These are phyloP conservation scores for Aureobasidium subglaciale DNA, from an alignment of 2,329 filamentous ascomycete species.

Conservation along the genomic window DNA sequence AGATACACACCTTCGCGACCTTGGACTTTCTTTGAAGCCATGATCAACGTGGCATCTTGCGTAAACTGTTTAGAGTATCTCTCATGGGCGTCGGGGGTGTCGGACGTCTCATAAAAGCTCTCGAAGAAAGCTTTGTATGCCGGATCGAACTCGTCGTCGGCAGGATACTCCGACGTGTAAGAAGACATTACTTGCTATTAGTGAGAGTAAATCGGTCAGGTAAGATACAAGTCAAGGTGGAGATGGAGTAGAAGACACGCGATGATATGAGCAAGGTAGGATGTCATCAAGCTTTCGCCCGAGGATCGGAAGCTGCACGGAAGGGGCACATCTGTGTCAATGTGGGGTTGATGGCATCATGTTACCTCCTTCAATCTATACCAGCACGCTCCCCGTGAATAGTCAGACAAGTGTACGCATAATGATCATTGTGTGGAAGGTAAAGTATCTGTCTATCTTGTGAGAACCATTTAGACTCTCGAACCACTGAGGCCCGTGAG, in stretches of 20 bases:
- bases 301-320: slow-evolving; percentile 25
- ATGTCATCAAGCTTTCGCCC: slow-evolving; percentile 10
- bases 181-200: neutral
- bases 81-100: slow-evolving; percentile 42
- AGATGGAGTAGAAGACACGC: neutral
- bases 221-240: neutral
- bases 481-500: neutral
- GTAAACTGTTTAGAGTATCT: slow-evolving; percentile 44
- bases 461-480: neutral
- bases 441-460: too few species aligned
- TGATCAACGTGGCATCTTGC: slow-evolving; percentile 43
- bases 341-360: slow-evolving; percentile 34
- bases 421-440: too few species aligned
- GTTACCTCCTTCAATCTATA: too few species aligned
- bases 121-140: slow-evolving; percentile 40
- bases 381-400: too few species aligned
- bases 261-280: slow-evolving; percentile 19
- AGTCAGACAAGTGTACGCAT: too few species aligned
- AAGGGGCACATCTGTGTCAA: slow-evolving; percentile 38
- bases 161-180: slow-evolving; percentile 14
- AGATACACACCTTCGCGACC: slow-evolving; percentile 38
- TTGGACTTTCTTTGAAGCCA: slow-evolving; percentile 42
- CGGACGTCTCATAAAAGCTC: slow-evolving; percentile 40
- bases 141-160: slow-evolving; percentile 23
- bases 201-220: neutral